Evolutionary conservation across 768 basidiomycete species (phyloP).

Genomic region (Dacryopinax primogenitus): DNA sequence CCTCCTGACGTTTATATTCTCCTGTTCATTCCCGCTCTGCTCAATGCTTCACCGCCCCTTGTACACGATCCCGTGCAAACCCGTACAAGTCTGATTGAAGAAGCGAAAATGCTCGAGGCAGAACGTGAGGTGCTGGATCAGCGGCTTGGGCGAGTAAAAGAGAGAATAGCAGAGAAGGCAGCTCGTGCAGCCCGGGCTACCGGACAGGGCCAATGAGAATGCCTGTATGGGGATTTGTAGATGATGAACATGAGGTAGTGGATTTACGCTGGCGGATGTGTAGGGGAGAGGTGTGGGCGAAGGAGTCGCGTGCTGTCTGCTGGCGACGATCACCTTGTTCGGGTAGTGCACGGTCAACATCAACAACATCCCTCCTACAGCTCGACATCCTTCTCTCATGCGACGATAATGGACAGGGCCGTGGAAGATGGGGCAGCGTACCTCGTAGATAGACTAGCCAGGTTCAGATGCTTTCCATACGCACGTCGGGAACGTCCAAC

Average conservation of each 20-base stretch:
- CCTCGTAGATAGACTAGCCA: not conserved
- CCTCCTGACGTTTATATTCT: not conserved
- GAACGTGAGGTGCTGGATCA: not conserved
- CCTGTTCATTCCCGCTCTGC: not conserved
- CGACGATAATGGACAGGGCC: not conserved
- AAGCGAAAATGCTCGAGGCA: not conserved
- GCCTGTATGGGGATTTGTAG: not conserved
- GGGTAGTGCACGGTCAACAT: slow-evolving; percentile 3
- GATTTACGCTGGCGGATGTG: not conserved
- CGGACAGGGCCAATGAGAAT: not conserved
- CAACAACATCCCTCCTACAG: not conserved
- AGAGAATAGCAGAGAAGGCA: not conserved
- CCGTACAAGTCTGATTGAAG: not conserved
- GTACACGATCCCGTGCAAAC: not conserved
- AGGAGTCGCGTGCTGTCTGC: slow-evolving; percentile 2
- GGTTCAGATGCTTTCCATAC: slow-evolving; percentile 5
- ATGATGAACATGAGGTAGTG: not conserved
- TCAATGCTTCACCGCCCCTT: not conserved
- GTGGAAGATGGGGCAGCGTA: not conserved
- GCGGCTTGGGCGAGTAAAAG: not conserved
- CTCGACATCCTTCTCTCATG: slow-evolving; percentile 2
- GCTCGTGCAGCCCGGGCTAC: not conserved
- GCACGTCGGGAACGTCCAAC: not conserved
- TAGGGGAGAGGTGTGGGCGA: not conserved
- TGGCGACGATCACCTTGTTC: not conserved